These are phyloP conservation scores for Nitzschia palea DNA, from an alignment of 108 stramenopile species.

Conservation along the genomic window DNA sequence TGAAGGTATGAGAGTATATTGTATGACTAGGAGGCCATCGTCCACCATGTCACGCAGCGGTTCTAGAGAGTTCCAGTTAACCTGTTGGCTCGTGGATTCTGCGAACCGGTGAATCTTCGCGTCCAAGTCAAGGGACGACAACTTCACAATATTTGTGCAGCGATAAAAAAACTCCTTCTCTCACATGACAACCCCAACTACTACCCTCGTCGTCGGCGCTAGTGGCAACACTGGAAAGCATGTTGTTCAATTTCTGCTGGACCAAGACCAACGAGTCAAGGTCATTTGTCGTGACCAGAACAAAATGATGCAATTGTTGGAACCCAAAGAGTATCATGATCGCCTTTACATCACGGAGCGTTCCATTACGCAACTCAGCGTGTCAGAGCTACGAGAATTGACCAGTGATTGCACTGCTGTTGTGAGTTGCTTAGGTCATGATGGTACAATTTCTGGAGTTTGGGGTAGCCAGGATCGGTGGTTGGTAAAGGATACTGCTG, in stretches of 20 bases:
- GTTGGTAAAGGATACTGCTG: constrained; percentile 27
- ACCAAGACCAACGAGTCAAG: constrained; percentile 37
- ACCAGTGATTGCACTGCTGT: constrained; percentile 44
- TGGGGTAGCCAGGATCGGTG: constrained; percentile 7
- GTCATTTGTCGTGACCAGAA: constrained; percentile 50
- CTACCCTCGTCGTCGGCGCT: constrained; percentile 53
- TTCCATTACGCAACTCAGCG: constrained; percentile 45
- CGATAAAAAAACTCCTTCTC: too few species aligned
- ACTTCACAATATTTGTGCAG: too few species aligned
- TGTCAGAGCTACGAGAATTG: constrained; percentile 31
- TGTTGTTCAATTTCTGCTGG: constrained; percentile 54
- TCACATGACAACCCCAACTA: constrained; percentile 1
- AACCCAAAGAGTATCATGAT: neutral
- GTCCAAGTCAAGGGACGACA: too few species aligned
- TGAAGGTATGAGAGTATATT: too few species aligned
- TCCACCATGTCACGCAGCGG: too few species aligned
- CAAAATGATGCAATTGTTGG: constrained; percentile 22
- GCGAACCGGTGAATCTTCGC: too few species aligned
- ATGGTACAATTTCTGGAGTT: constrained; percentile 29
- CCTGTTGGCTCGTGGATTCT: too few species aligned
- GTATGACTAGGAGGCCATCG: too few species aligned
- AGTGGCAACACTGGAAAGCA: constrained; percentile 65
- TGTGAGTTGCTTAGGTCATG: constrained; percentile 39
- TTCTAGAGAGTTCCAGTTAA: too few species aligned
- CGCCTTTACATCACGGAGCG: constrained; percentile 42